These are phyloP conservation scores for Radiomyces spectabilis DNA, from an alignment of 192 early-diverging fungal genomes.

Conservation along the genomic window DNA sequence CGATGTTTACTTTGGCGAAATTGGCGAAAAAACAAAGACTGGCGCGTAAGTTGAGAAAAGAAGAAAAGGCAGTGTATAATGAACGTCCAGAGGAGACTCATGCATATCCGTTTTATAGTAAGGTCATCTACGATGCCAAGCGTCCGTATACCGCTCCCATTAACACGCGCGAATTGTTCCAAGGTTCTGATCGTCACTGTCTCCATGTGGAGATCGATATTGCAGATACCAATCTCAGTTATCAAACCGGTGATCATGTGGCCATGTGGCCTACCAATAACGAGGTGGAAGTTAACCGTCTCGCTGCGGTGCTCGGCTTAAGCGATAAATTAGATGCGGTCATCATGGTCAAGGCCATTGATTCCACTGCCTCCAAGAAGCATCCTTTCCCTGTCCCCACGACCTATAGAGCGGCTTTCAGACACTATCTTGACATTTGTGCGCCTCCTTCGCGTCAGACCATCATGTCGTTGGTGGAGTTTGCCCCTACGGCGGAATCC, in stretches of 20 bases:
- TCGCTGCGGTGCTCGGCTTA: slow-evolving; percentile 58
- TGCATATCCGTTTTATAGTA: slow-evolving; percentile 23
- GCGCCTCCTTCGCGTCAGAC: slow-evolving; percentile 63
- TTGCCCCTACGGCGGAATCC: slow-evolving; percentile 46
- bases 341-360: slow-evolving; percentile 62
- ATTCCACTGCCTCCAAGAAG: slow-evolving; percentile 73
- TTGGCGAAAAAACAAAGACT: not conserved
- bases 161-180: slow-evolving; percentile 63
- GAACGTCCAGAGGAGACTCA: too few relatives aligned
- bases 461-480: slow-evolving; percentile 56
- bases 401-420: slow-evolving; percentile 78
- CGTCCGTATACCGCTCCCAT: slow-evolving; percentile 78
- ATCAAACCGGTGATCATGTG: slow-evolving; percentile 92
- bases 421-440: slow-evolving; percentile 87
- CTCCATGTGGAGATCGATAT: slow-evolving; percentile 92
- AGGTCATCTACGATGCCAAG: slow-evolving; percentile 71
- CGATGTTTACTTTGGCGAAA: slow-evolving; percentile 42
- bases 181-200: slow-evolving; percentile 66
- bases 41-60: slow-evolving; percentile 4
- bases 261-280: slow-evolving; percentile 88
- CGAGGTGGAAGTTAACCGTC: slow-evolving; percentile 60
- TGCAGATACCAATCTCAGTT: slow-evolving; percentile 70
- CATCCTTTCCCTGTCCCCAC: slow-evolving; percentile 85
- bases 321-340: slow-evolving; percentile 60
- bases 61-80: too few relatives aligned